Evolutionary conservation across 2,329 filamentous ascomycete species (phyloP).

Genomic region (Colletotrichum endophyticum): DNA sequence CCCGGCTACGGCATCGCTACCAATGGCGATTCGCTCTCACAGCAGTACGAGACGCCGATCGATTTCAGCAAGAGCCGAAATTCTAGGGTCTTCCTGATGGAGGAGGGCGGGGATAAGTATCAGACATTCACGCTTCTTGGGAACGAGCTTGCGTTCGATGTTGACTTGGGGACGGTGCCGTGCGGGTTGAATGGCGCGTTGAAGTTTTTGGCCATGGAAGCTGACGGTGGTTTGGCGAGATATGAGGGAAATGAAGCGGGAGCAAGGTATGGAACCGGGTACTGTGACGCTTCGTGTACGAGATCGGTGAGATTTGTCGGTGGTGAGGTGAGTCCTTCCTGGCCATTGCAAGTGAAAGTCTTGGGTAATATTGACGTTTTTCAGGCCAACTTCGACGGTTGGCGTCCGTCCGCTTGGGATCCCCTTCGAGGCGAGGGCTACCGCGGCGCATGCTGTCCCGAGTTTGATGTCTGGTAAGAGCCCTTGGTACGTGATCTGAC

Average conservation of each 20-base stretch:
- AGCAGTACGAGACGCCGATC: constrained; percentile 57
- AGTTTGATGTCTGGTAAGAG: constrained; percentile 64
- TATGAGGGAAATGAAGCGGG: constrained; percentile 47
- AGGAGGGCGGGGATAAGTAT: constrained; percentile 54
- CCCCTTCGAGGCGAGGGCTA: constrained; percentile 52
- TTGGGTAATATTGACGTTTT: no score
- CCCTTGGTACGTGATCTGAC: neutral
- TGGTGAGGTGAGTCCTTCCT: constrained; percentile 32
- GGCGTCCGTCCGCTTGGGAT: constrained; percentile 53
- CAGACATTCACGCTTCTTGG: constrained; percentile 64
- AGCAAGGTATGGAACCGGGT: constrained; percentile 61
- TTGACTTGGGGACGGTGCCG: constrained; percentile 65
- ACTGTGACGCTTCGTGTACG: constrained; percentile 53
- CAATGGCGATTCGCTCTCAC: constrained; percentile 47
- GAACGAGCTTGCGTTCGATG: constrained; percentile 70
- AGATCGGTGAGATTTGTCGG: constrained; percentile 52
- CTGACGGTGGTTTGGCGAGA: constrained; percentile 51
- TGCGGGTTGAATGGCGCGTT: constrained; percentile 72
- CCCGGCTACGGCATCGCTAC: constrained; percentile 50
- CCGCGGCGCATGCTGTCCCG: constrained; percentile 59
- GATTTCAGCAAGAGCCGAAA: constrained; percentile 42
- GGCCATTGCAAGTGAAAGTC: fast-evolving
- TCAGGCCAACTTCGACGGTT: constrained; percentile 44
- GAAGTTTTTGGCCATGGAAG: constrained; percentile 63
- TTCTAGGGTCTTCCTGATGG: constrained; percentile 64